phyloP scores from a whole-genome alignment of 2,329 filamentous ascomycete species.

The Xylaria sp. region DNA sequence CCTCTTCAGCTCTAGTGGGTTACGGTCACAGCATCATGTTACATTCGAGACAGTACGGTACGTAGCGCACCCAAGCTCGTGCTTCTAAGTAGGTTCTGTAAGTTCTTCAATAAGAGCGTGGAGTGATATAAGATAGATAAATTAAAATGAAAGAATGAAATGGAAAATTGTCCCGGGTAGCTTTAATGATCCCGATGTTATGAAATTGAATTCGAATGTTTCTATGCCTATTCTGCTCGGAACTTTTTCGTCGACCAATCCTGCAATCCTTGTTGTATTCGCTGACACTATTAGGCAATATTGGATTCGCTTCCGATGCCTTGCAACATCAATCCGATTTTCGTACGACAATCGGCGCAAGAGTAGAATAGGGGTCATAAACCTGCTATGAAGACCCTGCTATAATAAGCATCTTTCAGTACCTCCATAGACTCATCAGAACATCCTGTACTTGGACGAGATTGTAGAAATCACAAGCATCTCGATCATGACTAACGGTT shows the following conservation, averaged over 20 bases:
- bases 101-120: background rate
- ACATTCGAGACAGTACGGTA: background rate
- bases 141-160: background rate
- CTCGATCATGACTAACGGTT: background rate
- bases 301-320: background rate
- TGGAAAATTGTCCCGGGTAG: background rate
- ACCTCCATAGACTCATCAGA: background rate
- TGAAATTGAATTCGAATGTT: background rate
- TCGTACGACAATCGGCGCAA: background rate
- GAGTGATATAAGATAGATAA: background rate
- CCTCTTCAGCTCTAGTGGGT: background rate
- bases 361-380: background rate
- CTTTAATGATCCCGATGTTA: background rate
- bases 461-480: constrained; percentile 5
- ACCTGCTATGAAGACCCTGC: background rate
- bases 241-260: background rate
- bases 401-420: background rate
- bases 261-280: background rate
- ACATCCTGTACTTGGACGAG: background rate
- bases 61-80: background rate
- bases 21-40: background rate
- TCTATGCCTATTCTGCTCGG: background rate
- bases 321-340: background rate
- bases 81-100: background rate
- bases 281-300: constrained; percentile 1